Evolutionary conservation across 2,329 filamentous ascomycete species (phyloP), one percentile per base, ranked within the genome.

Genomic region (Juglanconis oblonga): DNA sequence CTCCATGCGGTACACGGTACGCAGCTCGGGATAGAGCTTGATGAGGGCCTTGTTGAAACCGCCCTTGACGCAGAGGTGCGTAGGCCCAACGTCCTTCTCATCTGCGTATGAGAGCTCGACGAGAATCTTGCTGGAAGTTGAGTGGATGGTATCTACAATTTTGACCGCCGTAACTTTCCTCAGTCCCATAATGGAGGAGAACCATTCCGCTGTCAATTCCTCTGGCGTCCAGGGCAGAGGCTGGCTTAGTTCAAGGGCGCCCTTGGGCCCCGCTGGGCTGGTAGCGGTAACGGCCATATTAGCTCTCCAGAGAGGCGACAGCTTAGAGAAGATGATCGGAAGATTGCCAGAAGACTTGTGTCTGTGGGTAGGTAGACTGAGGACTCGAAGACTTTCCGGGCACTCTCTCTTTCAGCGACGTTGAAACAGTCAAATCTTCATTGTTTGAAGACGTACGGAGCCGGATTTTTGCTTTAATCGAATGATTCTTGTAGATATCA

Each of bases 21-120:
- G 32, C 8, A 56, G 44, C 9, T 32, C 36, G 24, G 52, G 52
- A 11, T 40, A 36, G 5, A 45, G 9, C 44, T 55, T 44, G 2
- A 52, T n/a, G n/a, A 59, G 24, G 13, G 48, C 64, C 6, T 70
- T 71, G 54, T 74, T 70, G 58, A 76, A 76, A n/a, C 71, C 69
- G 24, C 73, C 74, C 65, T 76, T 76, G 56, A 76, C 63, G 52
- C 74, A 76, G 50, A 77, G 53, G 17, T 55, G 61, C 9, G 62
- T 65, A 14, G 70, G 68, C 6, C 38, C 44, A 1, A 65, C 57
- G 14, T 54, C 45, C 2, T 11, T 29, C 32, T 44, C 66, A 56
- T 17, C 17, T 31, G 42, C 65, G 59, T 72, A 72, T 1, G 66
- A 64, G 40, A 72, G 17, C n/a, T 52, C 59, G 55, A 52, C 17